Evolutionary conservation across 1,284 basidiomycete genomes (phyloP).

Genomic region (Violaceomyces palustris): DNA sequence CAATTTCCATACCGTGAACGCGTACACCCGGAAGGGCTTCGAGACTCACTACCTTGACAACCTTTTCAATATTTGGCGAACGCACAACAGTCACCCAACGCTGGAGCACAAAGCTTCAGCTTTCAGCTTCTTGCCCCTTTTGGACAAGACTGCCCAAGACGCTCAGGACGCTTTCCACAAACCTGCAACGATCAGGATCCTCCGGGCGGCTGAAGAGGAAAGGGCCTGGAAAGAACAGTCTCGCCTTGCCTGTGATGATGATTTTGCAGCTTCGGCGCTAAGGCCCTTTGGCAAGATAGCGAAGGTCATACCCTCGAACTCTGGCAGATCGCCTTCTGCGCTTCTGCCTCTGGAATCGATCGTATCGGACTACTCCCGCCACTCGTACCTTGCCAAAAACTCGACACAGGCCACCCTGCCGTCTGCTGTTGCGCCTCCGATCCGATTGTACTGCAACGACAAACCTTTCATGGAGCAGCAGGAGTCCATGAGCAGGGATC

Average conservation of each 20-base stretch:
- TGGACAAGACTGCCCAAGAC: constrained; percentile 64
- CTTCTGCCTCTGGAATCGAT: constrained; percentile 65
- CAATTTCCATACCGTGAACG: constrained; percentile 65
- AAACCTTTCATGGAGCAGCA: constrained; percentile 74
- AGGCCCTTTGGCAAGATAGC: constrained; percentile 53
- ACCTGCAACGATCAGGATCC: constrained; percentile 58
- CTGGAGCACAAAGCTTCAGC: constrained; percentile 59
- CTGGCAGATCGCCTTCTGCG: constrained; percentile 44
- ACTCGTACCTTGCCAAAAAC: constrained; percentile 73
- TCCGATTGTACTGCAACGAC: constrained; percentile 69
- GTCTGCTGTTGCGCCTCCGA: constrained; percentile 75
- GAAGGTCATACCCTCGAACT: constrained; percentile 42
- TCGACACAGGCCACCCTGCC: constrained; percentile 77
- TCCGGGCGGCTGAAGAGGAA: constrained; percentile 54
- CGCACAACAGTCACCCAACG: constrained; percentile 73
- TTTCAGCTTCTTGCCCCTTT: constrained; percentile 73
- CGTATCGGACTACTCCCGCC: constrained; percentile 62
- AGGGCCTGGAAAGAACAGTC: constrained; percentile 26
- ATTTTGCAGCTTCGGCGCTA: constrained; percentile 58
- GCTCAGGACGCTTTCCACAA: constrained; percentile 61
- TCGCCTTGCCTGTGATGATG: constrained; percentile 58
- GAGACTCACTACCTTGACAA: constrained; percentile 65
- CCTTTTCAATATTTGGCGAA: constrained; percentile 85
- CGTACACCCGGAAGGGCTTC: constrained; percentile 60
- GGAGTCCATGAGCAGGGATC: constrained; percentile 57